A percentile compares a stretch with the other conserved stretches of the same genome.
phyloP scores from a whole-genome alignment of 2,329 filamentous ascomycete genomes.

The Cadophora malorum region DNA sequence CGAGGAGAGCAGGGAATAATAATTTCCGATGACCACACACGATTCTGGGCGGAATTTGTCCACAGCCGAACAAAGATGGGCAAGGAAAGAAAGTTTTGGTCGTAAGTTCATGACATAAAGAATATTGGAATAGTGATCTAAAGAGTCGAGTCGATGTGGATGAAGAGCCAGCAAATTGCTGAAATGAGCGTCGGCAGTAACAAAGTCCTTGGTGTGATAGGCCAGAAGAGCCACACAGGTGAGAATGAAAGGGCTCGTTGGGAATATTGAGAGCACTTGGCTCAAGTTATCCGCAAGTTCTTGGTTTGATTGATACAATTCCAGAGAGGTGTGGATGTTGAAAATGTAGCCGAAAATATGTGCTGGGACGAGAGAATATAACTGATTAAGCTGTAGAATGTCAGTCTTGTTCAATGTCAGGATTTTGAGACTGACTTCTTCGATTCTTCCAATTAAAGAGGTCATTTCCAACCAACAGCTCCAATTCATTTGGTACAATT shows the following conservation, averaged over 20 bases:
- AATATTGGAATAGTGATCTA: slow-evolving; percentile 97
- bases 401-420: slow-evolving; percentile 40
- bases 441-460: slow-evolving; percentile 76
- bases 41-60: slow-evolving; percentile 98
- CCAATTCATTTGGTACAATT: slow-evolving; percentile 95
- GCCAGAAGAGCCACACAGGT: slow-evolving; percentile 87
- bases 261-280: slow-evolving; percentile 84
- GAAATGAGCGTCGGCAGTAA: slow-evolving; percentile 70
- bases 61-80: slow-evolving; percentile 86
- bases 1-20: slow-evolving; percentile 91
- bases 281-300: slow-evolving; percentile 76
- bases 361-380: slow-evolving; percentile 83
- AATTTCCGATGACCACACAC: slow-evolving; percentile 96
- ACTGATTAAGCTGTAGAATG: slow-evolving; percentile 67
- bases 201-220: slow-evolving; percentile 87
- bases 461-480: slow-evolving; percentile 95
- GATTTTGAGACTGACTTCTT: slow-evolving; percentile 68
- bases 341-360: slow-evolving; percentile 89
- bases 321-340: slow-evolving; percentile 86
- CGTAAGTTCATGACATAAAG: slow-evolving; percentile 89
- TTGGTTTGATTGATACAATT: slow-evolving; percentile 85
- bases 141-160: slow-evolving; percentile 78
- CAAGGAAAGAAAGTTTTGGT: slow-evolving; percentile 90
- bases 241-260: slow-evolving; percentile 84
- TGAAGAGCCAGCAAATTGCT: slow-evolving; percentile 81